A percentile compares a stretch with the other conserved stretches of the same genome.
These are phyloP conservation scores for Neostapfia colusana DNA, from an alignment of 176 grass and related monocot genomes.

Conservation along the genomic window DNA sequence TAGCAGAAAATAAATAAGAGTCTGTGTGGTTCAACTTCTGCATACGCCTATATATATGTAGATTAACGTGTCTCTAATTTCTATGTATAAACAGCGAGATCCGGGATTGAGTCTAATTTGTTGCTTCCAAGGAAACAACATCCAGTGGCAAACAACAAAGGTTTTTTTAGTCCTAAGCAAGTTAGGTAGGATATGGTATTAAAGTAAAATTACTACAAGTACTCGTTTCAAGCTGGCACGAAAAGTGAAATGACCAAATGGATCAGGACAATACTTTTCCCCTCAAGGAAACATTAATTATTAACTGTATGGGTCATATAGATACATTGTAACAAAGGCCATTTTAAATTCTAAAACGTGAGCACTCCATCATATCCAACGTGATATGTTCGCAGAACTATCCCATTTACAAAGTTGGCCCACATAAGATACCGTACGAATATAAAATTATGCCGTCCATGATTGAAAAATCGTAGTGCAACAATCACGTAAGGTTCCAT, in stretches of 20 bases:
- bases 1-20: not conserved
- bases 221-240: too few relatives aligned
- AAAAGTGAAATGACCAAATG: not conserved
- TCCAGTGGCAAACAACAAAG: not conserved
- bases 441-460: not conserved
- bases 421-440: not conserved
- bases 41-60: not conserved
- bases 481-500: not conserved
- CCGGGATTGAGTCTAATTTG: constrained; percentile 1
- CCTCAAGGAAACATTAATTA: constrained; percentile 2
- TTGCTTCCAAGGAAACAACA: not conserved
- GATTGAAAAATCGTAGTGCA: not conserved
- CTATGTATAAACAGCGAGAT: not conserved
- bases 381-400: not conserved
- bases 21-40: not conserved
- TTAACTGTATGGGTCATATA: not conserved
- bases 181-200: not conserved
- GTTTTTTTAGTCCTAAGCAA: not conserved
- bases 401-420: not conserved
- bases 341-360: not conserved
- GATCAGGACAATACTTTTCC: not conserved
- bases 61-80: not conserved
- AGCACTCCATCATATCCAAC: not conserved
- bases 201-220: not conserved
- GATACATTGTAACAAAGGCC: not conserved